Base-by-base conservation (phyloP, 805 yeast genomes). In the Jamesozyma rosinii region DNA sequence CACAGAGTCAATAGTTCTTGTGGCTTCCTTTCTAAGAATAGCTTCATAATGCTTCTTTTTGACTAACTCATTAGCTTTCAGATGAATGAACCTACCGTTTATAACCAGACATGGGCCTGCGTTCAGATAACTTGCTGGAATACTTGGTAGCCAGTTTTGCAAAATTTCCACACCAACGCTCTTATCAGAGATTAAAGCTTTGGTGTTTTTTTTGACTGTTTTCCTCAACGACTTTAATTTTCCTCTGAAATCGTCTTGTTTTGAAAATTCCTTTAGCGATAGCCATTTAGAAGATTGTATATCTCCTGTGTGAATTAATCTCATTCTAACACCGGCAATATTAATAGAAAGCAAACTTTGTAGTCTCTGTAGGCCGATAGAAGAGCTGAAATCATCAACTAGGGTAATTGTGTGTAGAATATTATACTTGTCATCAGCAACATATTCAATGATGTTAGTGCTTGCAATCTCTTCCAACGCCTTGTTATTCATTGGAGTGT, bases 81-180 rank as follows among this genome's bases (percentile, higher is more conserved):
- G 64, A 50, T 57, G 69, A 42, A 71, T 65, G 59, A 56, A 56
- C 50, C 87, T 70, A 13, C 87, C 83, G 52, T 79, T 79, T 20
- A 77, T 50, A 8, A 76, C 53, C 8, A 79, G 38, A 44, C 70
- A 72, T 1, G 70, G 54, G 22, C 57, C 60, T 9, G 63, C 58
- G 1, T 68, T 63, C 5, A 52, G 34, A 29, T 46, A 48, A 11
- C 41, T 34, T 3, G 20, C 3, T 13, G 57, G 45, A 3, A 61
- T 31, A 44, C 57, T 61, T 1, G 52, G 52, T n/a, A 63, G 35
- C 65, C 65, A 61, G 14, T 26, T 37, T 10, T 39, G 20, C 4
- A 59, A 35, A 5, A 42, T 21, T 5, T 27, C 31, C 2, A 43
- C 29, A 10, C 49, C 42, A 4, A 41, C 26, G 1, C 11, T 4